Conservation (phyloP, 768 basidiomycete species). For the Boletus rubroflammeus region DNA sequence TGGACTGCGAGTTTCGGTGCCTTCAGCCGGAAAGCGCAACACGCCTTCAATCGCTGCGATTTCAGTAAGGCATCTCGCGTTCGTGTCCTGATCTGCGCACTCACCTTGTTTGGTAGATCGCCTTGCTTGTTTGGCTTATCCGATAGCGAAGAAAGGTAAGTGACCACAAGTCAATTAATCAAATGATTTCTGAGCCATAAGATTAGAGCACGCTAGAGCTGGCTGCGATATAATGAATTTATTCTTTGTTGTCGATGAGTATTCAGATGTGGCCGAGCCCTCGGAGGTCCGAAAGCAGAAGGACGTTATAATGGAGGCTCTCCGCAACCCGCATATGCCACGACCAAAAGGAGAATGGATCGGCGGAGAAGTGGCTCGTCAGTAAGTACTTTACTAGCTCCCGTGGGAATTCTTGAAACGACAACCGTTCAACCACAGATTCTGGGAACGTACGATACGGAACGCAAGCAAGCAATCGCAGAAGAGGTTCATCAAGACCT, state of each 20-base stretch:
- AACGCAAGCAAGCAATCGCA: slow-evolving; percentile 2
- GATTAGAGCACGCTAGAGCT: slow-evolving; percentile 25
- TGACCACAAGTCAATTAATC: neutral
- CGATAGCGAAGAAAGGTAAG: slow-evolving; percentile 11
- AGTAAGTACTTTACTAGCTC: slow-evolving; percentile 2
- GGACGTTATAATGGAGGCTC: slow-evolving; percentile 21
- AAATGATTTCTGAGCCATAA: neutral
- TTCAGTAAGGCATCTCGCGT: neutral
- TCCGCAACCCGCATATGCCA: slow-evolving; percentile 10
- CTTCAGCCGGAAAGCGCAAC: slow-evolving; percentile 10
- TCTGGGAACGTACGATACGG: slow-evolving; percentile 10
- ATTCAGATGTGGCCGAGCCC: slow-evolving; percentile 40
- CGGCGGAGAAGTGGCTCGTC: slow-evolving; percentile 12
- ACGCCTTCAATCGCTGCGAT: slow-evolving; percentile 11
- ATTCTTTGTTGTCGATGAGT: slow-evolving; percentile 49
- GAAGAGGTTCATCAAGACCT: slow-evolving; percentile 1
- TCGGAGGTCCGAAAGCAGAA: slow-evolving; percentile 26
- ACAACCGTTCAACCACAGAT: neutral
- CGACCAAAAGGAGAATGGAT: slow-evolving; percentile 17
- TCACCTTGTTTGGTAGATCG: slow-evolving; percentile 3
- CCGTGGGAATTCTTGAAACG: neutral
- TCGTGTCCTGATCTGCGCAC: neutral
- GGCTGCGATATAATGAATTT: slow-evolving; percentile 51
- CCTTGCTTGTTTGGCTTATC: slow-evolving; percentile 9
- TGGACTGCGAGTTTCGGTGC: slow-evolving; percentile 11